Conservation (phyloP, 1,139 yeast species). For the Suhomyces taliae region DNA sequence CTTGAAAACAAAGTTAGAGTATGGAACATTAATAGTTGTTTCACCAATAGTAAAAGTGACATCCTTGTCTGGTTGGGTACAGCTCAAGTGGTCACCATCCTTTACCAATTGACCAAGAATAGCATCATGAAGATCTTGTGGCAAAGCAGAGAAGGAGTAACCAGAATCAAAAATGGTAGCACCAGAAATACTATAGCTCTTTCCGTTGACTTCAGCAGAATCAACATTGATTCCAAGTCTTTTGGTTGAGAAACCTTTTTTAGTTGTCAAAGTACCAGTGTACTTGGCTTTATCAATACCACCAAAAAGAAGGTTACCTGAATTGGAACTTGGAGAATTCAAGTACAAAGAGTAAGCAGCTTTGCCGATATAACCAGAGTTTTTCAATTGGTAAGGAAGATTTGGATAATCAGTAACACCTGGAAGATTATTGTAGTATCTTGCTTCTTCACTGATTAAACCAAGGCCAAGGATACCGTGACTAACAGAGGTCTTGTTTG, state of each 20-base stretch:
- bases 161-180: conserved; percentile 6
- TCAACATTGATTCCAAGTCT: conserved; percentile 4
- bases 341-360: conserved; percentile 24
- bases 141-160: conserved; percentile 1
- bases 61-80: conserved; percentile 1
- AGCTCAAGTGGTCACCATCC: not conserved
- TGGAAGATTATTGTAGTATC: not conserved
- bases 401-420: conserved; percentile 16
- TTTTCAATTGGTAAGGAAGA: conserved; percentile 22
- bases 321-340: conserved; percentile 11
- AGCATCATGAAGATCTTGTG: not conserved
- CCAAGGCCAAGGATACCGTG: conserved; percentile 45
- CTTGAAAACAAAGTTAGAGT: not conserved
- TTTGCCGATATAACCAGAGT: conserved; percentile 21
- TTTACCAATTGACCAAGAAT: not conserved
- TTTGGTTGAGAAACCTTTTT: not conserved
- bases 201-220: not conserved
- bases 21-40: conserved; percentile 3
- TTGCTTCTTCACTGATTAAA: not conserved
- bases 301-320: conserved; percentile 21
- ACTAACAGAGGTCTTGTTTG: conserved; percentile 13
- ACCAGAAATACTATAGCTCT: not conserved
- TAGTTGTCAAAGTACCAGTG: conserved; percentile 17
- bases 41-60: conserved; percentile 2
- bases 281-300: conserved; percentile 21